Conservation (phyloP, 345 rosid species). For the Sapria himalayana region DNA sequence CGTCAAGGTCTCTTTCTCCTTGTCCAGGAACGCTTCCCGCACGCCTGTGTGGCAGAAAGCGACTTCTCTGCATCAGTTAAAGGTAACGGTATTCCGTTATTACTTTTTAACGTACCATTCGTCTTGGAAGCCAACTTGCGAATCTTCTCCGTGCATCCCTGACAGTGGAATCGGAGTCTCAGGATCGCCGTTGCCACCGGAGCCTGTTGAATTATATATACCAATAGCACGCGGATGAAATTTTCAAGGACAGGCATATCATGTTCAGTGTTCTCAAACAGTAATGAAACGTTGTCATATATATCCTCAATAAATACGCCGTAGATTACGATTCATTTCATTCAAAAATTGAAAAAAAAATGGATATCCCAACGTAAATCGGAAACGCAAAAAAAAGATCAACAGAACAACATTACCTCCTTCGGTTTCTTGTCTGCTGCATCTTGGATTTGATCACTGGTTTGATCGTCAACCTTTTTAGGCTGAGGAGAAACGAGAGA, state of each 20-base stretch:
- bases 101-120: constrained; percentile 21
- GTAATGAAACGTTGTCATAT: too few species aligned
- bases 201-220: constrained; percentile 14
- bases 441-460: constrained; percentile 13
- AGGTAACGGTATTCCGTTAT: background rate
- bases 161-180: constrained; percentile 42
- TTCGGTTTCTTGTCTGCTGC: constrained; percentile 26
- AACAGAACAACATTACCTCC: too few species aligned
- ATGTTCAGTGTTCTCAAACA: too few species aligned
- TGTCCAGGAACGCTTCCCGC: constrained; percentile 20
- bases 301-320: too few species aligned
- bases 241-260: too few species aligned
- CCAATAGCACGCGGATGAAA: too few species aligned
- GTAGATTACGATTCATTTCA: too few species aligned
- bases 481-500: constrained; percentile 62
- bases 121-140: constrained; percentile 21
- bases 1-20: constrained; percentile 35
- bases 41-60: constrained; percentile 25
- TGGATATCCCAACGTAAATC: too few species aligned
- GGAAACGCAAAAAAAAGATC: too few species aligned
- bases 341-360: too few species aligned
- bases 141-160: constrained; percentile 62
- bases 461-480: constrained; percentile 25
- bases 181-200: constrained; percentile 42
- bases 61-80: background rate